Percentiles rank a stretch among this genome's conserved stretches.
Evolutionary conservation across 306 rosid genomes (phyloP).

Genomic region (Cicer bijugum): DNA sequence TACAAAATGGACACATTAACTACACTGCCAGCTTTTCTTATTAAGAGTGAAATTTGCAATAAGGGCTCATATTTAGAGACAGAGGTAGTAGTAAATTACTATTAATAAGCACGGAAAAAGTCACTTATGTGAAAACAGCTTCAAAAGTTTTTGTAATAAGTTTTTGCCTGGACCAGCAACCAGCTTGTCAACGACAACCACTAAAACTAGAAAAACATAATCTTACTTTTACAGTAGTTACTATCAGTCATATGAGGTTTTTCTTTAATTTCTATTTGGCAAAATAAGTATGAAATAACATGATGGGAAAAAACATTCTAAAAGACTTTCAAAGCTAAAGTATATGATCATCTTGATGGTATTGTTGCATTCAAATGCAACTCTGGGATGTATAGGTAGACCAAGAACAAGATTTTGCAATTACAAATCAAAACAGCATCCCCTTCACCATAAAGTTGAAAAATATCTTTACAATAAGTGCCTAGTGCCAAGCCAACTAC

Average conservation of each 20-base stretch:
- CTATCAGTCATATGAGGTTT: neutral
- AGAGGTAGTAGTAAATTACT: neutral
- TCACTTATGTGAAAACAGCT: conserved; percentile 3
- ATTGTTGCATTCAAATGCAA: conserved; percentile 11
- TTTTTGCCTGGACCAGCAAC: neutral
- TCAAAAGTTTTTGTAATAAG: no score
- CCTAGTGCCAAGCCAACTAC: neutral
- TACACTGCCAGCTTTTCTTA: no score
- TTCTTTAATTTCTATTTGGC: neutral
- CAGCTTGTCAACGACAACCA: conserved; percentile 16
- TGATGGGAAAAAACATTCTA: neutral
- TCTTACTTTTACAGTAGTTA: conserved; percentile 1
- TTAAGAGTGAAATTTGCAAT: no score
- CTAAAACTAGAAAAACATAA: neutral
- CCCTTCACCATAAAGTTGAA: conserved; percentile 10
- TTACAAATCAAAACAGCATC: neutral
- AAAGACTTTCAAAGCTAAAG: neutral
- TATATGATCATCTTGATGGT: neutral
- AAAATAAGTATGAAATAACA: neutral
- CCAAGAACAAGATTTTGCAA: neutral
- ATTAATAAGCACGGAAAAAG: neutral
- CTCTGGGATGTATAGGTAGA: neutral
- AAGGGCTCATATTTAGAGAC: no score
- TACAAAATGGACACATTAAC: no score
- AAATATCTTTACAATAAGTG: conserved; percentile 13